These are phyloP conservation scores for Neurospora sp. DNA, from an alignment of 495 filamentous ascomycete genomes.

Conservation along the genomic window DNA sequence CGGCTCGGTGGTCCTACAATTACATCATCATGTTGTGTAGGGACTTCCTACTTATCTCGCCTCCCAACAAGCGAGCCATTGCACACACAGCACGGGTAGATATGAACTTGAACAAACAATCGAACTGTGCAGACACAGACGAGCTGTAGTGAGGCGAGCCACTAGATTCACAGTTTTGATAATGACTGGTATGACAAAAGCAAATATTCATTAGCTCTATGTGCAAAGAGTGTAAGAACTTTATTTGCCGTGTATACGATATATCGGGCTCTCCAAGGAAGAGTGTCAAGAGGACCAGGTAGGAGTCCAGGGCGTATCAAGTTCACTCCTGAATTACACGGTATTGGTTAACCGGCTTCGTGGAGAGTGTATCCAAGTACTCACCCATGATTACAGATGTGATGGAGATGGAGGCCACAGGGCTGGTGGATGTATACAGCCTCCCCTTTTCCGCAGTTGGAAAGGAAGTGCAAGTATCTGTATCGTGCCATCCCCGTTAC, in stretches of 20 bases:
- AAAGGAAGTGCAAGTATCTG: not conserved
- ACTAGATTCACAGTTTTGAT: not conserved
- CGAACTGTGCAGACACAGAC: not conserved
- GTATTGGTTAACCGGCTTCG: not conserved
- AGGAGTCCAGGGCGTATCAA: not conserved
- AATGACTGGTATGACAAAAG: not conserved
- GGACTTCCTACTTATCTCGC: not conserved
- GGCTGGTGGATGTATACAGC: not conserved
- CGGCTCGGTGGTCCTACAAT: not conserved
- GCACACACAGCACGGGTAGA: not conserved
- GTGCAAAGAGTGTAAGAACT: not conserved
- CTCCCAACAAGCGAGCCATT: not conserved
- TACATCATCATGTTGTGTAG: not conserved
- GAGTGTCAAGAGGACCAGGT: not conserved
- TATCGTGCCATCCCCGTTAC: not conserved
- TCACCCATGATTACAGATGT: not conserved
- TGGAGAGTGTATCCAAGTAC: not conserved
- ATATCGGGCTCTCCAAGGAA: not conserved
- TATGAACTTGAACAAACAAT: not conserved
- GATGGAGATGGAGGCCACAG: not conserved
- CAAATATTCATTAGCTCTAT: not conserved
- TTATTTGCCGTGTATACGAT: not conserved
- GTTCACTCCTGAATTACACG: not conserved
- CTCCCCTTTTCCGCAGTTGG: not conserved
- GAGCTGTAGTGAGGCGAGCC: not conserved